Evolutionary conservation across 352 stramenopile species (phyloP).

Genomic region (Globisporangium paroecandrum): DNA sequence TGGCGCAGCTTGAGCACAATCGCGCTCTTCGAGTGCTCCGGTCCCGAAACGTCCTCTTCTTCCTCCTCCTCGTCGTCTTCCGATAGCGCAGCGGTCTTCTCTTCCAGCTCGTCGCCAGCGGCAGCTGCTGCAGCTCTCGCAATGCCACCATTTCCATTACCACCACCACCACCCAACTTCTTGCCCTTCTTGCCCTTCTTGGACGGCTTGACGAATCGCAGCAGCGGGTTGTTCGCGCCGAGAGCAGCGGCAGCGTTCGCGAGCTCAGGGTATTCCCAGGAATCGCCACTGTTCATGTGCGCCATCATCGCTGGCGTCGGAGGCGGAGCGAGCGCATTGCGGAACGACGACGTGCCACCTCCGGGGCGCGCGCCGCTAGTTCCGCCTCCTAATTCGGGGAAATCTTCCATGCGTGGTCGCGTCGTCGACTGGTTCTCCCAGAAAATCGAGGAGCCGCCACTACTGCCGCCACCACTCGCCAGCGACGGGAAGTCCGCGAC

Average conservation of each 20-base stretch:
- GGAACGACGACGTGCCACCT: slow-evolving; percentile 36
- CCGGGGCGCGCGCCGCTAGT: slow-evolving; percentile 12
- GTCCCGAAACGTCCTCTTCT: slow-evolving; percentile 27
- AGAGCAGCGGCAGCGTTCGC: slow-evolving; percentile 59
- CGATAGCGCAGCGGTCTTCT: slow-evolving; percentile 32
- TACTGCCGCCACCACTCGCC: slow-evolving; percentile 21
- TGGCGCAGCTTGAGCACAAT: slow-evolving; percentile 78
- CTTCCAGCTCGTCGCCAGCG: slow-evolving; percentile 33
- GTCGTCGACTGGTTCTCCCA: slow-evolving; percentile 65
- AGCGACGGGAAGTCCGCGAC: slow-evolving; percentile 85
- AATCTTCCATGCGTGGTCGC: slow-evolving; percentile 57
- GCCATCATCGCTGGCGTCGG: slow-evolving; percentile 70
- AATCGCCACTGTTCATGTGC: slow-evolving; percentile 58
- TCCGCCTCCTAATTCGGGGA: slow-evolving; percentile 47
- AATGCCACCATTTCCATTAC: slow-evolving; percentile 2
- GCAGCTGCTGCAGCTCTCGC: not conserved
- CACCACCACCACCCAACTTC: slow-evolving; percentile 14
- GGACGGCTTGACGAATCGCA: slow-evolving; percentile 72
- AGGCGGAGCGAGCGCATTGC: slow-evolving; percentile 63
- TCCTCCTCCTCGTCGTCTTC: slow-evolving; percentile 34
- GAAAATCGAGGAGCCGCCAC: slow-evolving; percentile 39
- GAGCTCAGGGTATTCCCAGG: slow-evolving; percentile 74
- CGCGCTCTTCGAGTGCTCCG: slow-evolving; percentile 60
- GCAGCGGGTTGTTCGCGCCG: slow-evolving; percentile 76
- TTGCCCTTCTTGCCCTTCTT: slow-evolving; percentile 60